Conservation (phyloP, 1,284 basidiomycete species). For the Fereydounia khargensis region DNA sequence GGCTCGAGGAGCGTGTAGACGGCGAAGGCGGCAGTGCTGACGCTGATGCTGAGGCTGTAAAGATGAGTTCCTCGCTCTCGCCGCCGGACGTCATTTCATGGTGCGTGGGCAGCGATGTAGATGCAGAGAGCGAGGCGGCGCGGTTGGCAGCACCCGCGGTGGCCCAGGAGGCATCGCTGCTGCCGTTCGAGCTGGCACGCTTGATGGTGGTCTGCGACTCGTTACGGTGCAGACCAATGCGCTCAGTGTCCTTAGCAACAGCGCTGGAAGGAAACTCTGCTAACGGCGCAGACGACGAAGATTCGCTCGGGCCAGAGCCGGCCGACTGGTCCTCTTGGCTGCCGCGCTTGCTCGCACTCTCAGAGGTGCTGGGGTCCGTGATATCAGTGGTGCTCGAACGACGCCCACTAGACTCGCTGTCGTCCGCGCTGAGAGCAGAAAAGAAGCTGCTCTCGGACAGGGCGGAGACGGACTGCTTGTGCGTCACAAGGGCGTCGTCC, state of each 20-base stretch:
- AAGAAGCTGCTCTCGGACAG: constrained; percentile 40
- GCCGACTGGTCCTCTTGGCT: constrained; percentile 5
- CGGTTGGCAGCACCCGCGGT: constrained; percentile 9
- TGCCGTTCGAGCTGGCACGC: constrained; percentile 43
- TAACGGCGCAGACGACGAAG: too few relatives aligned
- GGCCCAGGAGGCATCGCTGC: constrained; percentile 14
- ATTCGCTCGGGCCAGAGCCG: too few relatives aligned
- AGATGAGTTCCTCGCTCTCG: not conserved
- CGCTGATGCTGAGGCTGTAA: too few relatives aligned
- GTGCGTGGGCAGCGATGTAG: constrained; percentile 34
- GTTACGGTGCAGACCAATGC: constrained; percentile 51
- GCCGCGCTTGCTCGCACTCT: constrained; percentile 17
- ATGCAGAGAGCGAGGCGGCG: constrained; percentile 7
- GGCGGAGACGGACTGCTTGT: constrained; percentile 21
- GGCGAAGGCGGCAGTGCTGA: too few relatives aligned
- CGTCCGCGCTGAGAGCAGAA: constrained; percentile 40
- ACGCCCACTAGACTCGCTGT: constrained; percentile 43
- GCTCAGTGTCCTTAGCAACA: not conserved
- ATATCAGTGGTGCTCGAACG: constrained; percentile 33
- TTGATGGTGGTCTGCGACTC: constrained; percentile 60
- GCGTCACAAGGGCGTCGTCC: too few relatives aligned
- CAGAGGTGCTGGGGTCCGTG: constrained; percentile 34
- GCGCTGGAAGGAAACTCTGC: not conserved
- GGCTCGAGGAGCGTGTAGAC: not conserved
- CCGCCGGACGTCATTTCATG: constrained; percentile 18